Conservation (phyloP, 371 early-diverging fungal genomes). For the Circinella minor region DNA sequence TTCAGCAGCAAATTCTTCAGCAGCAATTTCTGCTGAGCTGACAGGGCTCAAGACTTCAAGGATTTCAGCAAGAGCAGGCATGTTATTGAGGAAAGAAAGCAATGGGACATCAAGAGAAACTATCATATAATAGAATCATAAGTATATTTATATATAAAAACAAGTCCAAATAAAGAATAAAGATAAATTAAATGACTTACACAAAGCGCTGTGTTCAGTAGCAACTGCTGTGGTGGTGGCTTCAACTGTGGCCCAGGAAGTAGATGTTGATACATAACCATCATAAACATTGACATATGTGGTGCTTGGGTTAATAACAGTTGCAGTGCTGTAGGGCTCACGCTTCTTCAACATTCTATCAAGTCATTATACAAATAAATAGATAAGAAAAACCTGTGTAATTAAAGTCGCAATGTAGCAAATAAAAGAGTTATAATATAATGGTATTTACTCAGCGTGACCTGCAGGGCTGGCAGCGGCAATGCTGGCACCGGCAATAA, state of each 20-base stretch:
- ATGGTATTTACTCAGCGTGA: not conserved
- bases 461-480: slow-evolving; percentile 2
- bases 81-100: not conserved
- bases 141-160: no score
- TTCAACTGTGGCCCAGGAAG: not conserved
- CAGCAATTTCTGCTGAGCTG: not conserved
- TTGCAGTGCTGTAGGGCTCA: not conserved
- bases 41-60: not conserved
- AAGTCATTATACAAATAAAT: no score
- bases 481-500: slow-evolving; percentile 4
- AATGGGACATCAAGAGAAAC: not conserved
- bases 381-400: no score
- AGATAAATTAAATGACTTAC: not conserved
- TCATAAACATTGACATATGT: not conserved
- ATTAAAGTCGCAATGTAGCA: no score
- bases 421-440: not conserved
- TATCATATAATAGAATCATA: not conserved
- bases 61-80: not conserved
- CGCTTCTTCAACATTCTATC: slow-evolving; percentile 10
- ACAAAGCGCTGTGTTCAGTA: slow-evolving; percentile 1
- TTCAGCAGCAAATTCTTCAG: no score
- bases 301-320: not conserved
- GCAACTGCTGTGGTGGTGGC: not conserved
- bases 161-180: no score
- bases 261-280: not conserved